phyloP scores from a whole-genome alignment of 148 eudicot genomes.

The Dysphania ambrosioides region DNA sequence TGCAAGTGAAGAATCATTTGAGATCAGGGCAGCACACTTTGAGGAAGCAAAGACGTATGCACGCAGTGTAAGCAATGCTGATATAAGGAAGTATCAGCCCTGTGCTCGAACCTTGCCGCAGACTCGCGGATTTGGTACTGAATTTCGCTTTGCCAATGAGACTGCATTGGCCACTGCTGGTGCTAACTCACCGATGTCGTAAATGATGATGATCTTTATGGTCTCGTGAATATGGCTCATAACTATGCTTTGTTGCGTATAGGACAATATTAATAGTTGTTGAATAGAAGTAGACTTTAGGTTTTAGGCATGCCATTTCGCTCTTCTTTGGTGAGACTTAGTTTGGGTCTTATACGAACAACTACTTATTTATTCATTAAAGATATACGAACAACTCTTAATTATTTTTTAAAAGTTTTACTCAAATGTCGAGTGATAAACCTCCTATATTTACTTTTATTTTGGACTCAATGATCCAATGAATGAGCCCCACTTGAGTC shows the following conservation, averaged over 20 bases:
- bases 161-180: conserved; percentile 23
- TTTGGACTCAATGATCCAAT: neutral
- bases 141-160: conserved; percentile 51
- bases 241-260: neutral
- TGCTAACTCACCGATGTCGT: conserved; percentile 32
- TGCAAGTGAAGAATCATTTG: conserved; percentile 49
- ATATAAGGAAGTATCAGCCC: conserved; percentile 65
- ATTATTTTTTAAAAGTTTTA: too few species aligned
- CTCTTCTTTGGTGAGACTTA: neutral
- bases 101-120: conserved; percentile 77
- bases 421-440: too few species aligned
- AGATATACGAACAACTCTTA: too few species aligned
- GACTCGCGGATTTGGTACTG: conserved; percentile 66
- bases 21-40: conserved; percentile 66
- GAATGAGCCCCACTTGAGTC: neutral
- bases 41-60: conserved; percentile 84
- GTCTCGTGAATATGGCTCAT: conserved; percentile 1
- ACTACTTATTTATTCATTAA: too few species aligned
- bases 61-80: conserved; percentile 66
- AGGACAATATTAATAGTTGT: too few species aligned
- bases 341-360: too few species aligned
- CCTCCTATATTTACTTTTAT: too few species aligned
- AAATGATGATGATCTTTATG: conserved; percentile 64
- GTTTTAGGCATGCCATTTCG: neutral
- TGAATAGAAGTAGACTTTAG: neutral